phyloP scores from a whole-genome alignment of 805 yeast species.

The Peterozyma xylosa region DNA sequence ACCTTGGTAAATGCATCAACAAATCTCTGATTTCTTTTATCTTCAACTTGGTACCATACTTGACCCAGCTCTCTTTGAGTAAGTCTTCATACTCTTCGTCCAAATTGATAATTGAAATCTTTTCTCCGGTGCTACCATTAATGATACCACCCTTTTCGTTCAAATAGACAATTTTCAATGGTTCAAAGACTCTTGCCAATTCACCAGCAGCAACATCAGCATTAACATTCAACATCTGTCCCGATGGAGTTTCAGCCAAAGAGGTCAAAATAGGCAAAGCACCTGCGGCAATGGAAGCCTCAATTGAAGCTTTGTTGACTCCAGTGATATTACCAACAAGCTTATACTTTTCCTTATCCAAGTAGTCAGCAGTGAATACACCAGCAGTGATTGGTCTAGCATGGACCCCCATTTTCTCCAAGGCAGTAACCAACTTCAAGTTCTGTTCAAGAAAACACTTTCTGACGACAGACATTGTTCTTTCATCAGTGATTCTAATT shows the following conservation, averaged over 20 bases:
- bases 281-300: constrained; percentile 92
- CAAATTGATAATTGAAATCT: constrained; percentile 80
- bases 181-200: constrained; percentile 93
- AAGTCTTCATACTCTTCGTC: constrained; percentile 93
- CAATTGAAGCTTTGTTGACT: constrained; percentile 85
- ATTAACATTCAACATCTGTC: constrained; percentile 93
- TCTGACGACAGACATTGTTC: constrained; percentile 95
- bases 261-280: constrained; percentile 95
- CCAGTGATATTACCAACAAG: constrained; percentile 85
- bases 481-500: constrained; percentile 88
- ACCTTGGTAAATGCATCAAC: constrained; percentile 88
- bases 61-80: constrained; percentile 94
- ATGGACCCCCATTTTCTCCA: constrained; percentile 93
- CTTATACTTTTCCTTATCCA: constrained; percentile 85
- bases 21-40: constrained; percentile 94
- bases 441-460: constrained; percentile 94
- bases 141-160: constrained; percentile 97
- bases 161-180: constrained; percentile 90
- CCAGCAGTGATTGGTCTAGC: constrained; percentile 99
- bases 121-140: constrained; percentile 88
- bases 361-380: constrained; percentile 87
- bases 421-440: constrained; percentile 87
- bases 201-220: constrained; percentile 99
- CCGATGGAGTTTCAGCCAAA: constrained; percentile 92
- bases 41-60: constrained; percentile 95